A percentile compares a stretch with the other conserved stretches of the same genome.
These are phyloP conservation scores for Fusarium devonianum DNA, from an alignment of 2,329 filamentous ascomycete species.

Conservation along the genomic window DNA sequence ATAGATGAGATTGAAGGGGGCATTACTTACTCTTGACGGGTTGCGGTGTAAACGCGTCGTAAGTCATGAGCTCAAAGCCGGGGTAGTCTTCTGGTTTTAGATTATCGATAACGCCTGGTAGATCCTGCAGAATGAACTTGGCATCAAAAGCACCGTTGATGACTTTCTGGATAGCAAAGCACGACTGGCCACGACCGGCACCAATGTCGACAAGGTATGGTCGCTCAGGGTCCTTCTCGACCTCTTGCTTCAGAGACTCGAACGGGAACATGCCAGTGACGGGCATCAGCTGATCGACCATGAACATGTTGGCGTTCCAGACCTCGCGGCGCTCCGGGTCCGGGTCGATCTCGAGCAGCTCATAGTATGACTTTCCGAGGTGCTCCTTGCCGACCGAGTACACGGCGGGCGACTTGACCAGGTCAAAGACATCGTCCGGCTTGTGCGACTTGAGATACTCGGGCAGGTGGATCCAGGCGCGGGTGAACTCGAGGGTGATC, in stretches of 20 bases:
- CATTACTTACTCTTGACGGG: constrained; percentile 35
- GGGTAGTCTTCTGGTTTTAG: constrained; percentile 31
- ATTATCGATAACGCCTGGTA: constrained; percentile 42
- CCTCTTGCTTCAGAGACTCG: constrained; percentile 39
- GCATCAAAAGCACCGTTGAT: constrained; percentile 33
- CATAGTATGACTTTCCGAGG: constrained; percentile 47
- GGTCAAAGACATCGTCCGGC: constrained; percentile 44
- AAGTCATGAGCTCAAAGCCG: constrained; percentile 40
- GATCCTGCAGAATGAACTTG: constrained; percentile 46
- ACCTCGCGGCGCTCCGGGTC: constrained; percentile 42
- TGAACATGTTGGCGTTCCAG: constrained; percentile 46
- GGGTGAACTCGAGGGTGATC: constrained; percentile 44
- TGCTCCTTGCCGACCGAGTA: constrained; percentile 43
- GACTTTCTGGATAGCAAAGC: constrained; percentile 42
- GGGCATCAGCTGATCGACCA: constrained; percentile 45
- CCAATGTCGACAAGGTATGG: constrained; percentile 45
- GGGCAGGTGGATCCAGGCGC: constrained; percentile 36
- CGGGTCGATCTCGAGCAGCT: constrained; percentile 42
- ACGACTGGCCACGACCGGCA: constrained; percentile 44
- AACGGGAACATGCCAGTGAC: constrained; percentile 49
- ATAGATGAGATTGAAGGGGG: too few species aligned
- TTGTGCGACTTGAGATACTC: constrained; percentile 45
- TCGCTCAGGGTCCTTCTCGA: constrained; percentile 41
- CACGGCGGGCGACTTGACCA: constrained; percentile 45
- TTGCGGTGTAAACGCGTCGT: constrained; percentile 30